Conservation (phyloP, 2,329 filamentous ascomycete species). For the Trichophyton rubrum region DNA sequence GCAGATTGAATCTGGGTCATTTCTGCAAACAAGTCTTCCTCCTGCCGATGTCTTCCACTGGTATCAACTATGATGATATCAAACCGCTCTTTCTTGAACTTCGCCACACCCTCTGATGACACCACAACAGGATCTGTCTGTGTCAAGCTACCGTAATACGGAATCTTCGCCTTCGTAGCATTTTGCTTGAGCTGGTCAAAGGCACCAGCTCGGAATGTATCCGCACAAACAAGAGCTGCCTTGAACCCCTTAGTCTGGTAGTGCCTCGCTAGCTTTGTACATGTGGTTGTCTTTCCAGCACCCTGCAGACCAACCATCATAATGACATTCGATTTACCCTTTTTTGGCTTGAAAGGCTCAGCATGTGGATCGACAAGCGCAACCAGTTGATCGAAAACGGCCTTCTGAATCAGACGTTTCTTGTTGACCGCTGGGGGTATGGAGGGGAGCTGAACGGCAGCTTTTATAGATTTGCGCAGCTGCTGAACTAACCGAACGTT, state of each 20-base stretch:
- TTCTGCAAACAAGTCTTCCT: conserved; percentile 88
- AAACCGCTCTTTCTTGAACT: conserved; percentile 98
- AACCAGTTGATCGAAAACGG: conserved; percentile 94
- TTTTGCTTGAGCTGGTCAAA: conserved; percentile 99
- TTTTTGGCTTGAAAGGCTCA: conserved; percentile 92
- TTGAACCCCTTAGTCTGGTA: conserved; percentile 91
- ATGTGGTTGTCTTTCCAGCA: conserved; percentile 94
- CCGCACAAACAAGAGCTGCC: conserved; percentile 86
- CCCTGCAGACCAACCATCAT: conserved; percentile 99
- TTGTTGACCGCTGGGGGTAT: conserved; percentile 88
- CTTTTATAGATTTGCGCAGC: conserved; percentile 84
- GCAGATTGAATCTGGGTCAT: conserved; percentile 95
- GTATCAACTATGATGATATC: conserved; percentile 99
- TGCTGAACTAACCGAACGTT: conserved; percentile 87
- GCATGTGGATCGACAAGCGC: conserved; percentile 90
- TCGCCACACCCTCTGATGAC: conserved; percentile 87
- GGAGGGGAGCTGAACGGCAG: conserved; percentile 87
- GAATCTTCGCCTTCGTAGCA: conserved; percentile 96
- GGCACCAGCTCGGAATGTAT: conserved; percentile 95
- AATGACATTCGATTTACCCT: conserved; percentile 90
- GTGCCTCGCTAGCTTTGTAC: conserved; percentile 90
- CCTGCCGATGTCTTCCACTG: conserved; percentile 85
- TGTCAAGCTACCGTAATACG: conserved; percentile 92
- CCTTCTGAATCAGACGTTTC: conserved; percentile 94
- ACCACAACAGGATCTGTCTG: conserved; percentile 93